Base-by-base conservation (phyloP, 75 land plant species). In the Picea glauca region DNA sequence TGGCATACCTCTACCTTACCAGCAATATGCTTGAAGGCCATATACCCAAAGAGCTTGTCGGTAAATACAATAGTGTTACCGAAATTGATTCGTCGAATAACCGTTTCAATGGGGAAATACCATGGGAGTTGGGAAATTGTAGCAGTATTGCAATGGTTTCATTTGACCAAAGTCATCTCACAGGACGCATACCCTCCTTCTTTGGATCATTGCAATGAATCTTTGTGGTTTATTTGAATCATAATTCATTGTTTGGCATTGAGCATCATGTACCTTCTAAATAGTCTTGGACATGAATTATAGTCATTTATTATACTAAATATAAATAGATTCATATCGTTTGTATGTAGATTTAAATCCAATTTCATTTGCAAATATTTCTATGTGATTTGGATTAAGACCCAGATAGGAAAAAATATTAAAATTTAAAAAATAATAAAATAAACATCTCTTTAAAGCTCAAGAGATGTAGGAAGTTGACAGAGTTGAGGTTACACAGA, bases 181-280 rank as follows among this genome's bases (percentile, higher is more conserved):
- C 80, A 8, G 93, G 93, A 1, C 18, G 8, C 0, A 88, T 93
- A 31, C 93, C 92, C 13, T 73, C 92, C 18, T 90, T 83, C 58
- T 73, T 95, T 40, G 88, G 93, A 11, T 77, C 62, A 4, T 75
- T 94, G 33, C 73, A 78, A 0, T 58, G 79, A 0, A 86, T 93
- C 14, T 70, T 73, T 0, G 23, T 26, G 17, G 75, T 94, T 43
- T 82, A 90, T 66, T 84, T 94, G 13, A 82, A 81, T 13, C 32
- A 76, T 17, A 91, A 91, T 58, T 35, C 30, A 12, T 79, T 94
- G 67, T 87, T 86, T 9, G 95, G 93, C 7, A 33, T 26, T 26
- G 26, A 26, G 26, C 26, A 26, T 26, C 26, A 26, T 26, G 26
- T 26, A 26, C 26, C 26, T 26, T 26, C 26, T 26, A 26, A 26